These are phyloP conservation scores for Diaporthe sp. DNA, from an alignment of 2,329 filamentous ascomycete species.

Conservation along the genomic window DNA sequence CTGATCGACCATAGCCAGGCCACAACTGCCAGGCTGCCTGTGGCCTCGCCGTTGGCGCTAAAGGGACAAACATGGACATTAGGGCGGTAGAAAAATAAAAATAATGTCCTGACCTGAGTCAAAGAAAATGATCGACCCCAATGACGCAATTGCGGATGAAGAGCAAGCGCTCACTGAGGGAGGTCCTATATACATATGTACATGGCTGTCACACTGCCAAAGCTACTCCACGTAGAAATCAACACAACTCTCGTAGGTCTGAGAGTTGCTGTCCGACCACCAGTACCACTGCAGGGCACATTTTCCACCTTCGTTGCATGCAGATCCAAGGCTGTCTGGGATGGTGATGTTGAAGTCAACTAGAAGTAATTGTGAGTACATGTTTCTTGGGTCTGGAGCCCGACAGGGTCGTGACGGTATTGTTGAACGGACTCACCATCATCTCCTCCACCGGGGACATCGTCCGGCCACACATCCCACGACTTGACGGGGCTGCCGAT, in stretches of 20 bases:
- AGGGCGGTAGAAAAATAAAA: too few relatives aligned
- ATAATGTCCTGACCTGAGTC: background rate
- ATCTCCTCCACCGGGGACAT: background rate
- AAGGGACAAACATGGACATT: background rate
- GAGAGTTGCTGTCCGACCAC: constrained; percentile 23
- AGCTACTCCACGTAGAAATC: constrained; percentile 18
- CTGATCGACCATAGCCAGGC: background rate
- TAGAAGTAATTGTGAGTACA: background rate
- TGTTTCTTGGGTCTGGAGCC: background rate
- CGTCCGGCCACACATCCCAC: constrained; percentile 20
- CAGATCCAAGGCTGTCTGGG: background rate
- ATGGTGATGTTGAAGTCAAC: constrained; percentile 22
- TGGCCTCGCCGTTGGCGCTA: background rate
- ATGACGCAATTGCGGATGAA: background rate
- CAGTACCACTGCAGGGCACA: constrained; percentile 23
- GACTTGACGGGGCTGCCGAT: constrained; percentile 2
- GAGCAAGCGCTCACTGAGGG: background rate
- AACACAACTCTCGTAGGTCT: constrained; percentile 19
- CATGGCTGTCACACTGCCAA: background rate
- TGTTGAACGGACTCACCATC: background rate
- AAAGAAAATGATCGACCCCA: background rate
- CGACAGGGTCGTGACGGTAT: background rate
- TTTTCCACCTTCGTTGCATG: constrained; percentile 2
- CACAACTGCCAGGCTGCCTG: background rate
- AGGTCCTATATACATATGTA: background rate